These are phyloP conservation scores for Cladophialophora psammophila DNA, from an alignment of 2,329 filamentous ascomycete species.

Conservation along the genomic window DNA sequence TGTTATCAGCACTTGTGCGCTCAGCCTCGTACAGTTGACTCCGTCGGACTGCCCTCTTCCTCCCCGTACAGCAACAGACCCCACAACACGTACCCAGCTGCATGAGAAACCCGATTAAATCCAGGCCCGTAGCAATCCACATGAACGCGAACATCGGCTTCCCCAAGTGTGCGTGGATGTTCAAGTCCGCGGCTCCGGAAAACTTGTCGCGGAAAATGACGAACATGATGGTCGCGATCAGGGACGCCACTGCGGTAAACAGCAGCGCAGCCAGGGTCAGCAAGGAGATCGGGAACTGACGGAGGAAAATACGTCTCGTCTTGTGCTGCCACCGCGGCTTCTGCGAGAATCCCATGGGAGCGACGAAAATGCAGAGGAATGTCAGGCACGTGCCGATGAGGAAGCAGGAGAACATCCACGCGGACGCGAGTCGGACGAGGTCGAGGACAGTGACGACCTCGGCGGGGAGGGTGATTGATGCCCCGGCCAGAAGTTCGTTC, in stretches of 20 bases:
- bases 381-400: constrained; percentile 73
- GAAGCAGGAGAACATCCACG: constrained; percentile 91
- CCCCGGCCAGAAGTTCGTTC: constrained; percentile 79
- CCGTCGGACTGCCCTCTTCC: constrained; percentile 36
- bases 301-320: constrained; percentile 47
- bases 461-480: constrained; percentile 79
- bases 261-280: constrained; percentile 72
- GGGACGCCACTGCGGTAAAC: constrained; percentile 71
- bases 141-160: constrained; percentile 82
- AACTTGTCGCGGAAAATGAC: constrained; percentile 81
- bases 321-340: constrained; percentile 46
- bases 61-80: constrained; percentile 52
- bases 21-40: constrained; percentile 12
- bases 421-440: constrained; percentile 75
- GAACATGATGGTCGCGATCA: constrained; percentile 84
- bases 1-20: not conserved
- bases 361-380: constrained; percentile 73
- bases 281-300: constrained; percentile 72
- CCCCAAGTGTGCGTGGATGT: constrained; percentile 76
- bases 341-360: constrained; percentile 59
- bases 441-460: constrained; percentile 75
- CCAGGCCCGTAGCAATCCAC: constrained; percentile 78
- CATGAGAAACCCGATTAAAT: constrained; percentile 73
- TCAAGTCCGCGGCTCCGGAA: constrained; percentile 70
- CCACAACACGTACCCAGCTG: constrained; percentile 82